Base-by-base conservation (phyloP, 345 rosid genomes). In the Dipteronia sinensis region DNA sequence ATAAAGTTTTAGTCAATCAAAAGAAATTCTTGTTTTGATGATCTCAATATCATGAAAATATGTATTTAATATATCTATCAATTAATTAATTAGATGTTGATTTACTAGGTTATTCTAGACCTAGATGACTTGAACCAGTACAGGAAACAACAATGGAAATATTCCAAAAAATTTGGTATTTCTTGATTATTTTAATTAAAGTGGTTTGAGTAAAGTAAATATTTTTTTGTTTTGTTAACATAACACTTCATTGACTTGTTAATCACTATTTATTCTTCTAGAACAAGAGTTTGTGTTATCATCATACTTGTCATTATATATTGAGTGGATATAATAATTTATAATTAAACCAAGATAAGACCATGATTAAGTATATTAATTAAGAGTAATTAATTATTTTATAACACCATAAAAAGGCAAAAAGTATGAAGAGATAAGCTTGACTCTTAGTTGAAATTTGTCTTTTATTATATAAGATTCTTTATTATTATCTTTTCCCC, bases 301-400 rank as follows among this genome's bases (percentile, higher is more conserved):
- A 66, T 75, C 23, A 6, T 34, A 1, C 6, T 42, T 75, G 65
- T 34, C 65, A 53, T 65, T 29, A 12, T n/a, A 29, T 4, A 34
- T 15, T 17, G 5, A 61, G 77, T 65, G 77, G 70, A 7, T 65
- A 66, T 34, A 66, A 66, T 65, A 6, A 13, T 22, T 3, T 20
- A 66, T 29, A 3, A 20, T 67, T 34, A 38, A 42, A 53, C 64
- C 78, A 75, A 75, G 71, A 75, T 75, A 65, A 75, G 71, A n/a
- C 64, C 71, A 75, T 29, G 65, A 47, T 75, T 75, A 74, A 17
- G 47, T 49, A 38, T 31, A 59, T 58, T 22, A 15, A 61, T 71
- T 55, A 53, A 55, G 7, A 40, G 20, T 8, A 72, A 73, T 40
- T 72, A 58, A 27, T 58, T 58, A 72, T n/a, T 10, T 65, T 65